Evolutionary conservation across 1,284 basidiomycete species (phyloP), one percentile per base, ranked within the genome.

Genomic region (Cryptococcus maquisensis): DNA sequence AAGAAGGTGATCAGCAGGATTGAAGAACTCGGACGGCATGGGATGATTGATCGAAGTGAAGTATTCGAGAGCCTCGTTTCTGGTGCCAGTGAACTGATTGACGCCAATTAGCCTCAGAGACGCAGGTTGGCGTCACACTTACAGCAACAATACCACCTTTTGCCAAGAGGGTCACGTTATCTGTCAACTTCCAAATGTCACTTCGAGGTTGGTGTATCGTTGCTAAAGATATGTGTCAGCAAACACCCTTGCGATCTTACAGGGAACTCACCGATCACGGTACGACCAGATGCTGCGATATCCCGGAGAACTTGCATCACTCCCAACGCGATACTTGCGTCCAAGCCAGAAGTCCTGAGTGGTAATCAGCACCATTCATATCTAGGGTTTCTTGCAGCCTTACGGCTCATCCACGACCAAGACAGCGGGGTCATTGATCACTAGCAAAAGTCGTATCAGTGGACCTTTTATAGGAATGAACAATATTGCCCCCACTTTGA

Each of bases 131-230:
- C n/a, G 4, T 16, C 4, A 18, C 6, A 57, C 65, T 51, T 41
- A 69, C 67, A 7, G 76, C 79, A 15, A 78, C 72, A 0, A 71
- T 63, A 2, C 81, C 80, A 12, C 80, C 80, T 57, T 81, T 81
- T 13, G 79, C 81, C 1, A 82, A 71, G 0, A 83, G 69, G 1
- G 80, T 71, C 39, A 81, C 69, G 52, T 81, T 78, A 57, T 81
- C 81, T 48, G 78, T 73, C 21, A 76, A 67, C 52, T 72, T 69
- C 68, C 71, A 70, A 38, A 83, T 81, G 50, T 82, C 80, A 24
- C 76, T 78, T 16, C 81, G 79, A 13, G 80, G 80, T 62, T 83
- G 81, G 60, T 82, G 81, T 16, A 82, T 77, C 0, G 81, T 79
- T 3, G 79, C 79, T 74, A 54, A 41, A 12, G 21, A 7, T n/a